Percentiles rank a stretch among this genome's conserved stretches.
Conservation (phyloP, 768 basidiomycete genomes). For the Punctularia strigosozonata region DNA sequence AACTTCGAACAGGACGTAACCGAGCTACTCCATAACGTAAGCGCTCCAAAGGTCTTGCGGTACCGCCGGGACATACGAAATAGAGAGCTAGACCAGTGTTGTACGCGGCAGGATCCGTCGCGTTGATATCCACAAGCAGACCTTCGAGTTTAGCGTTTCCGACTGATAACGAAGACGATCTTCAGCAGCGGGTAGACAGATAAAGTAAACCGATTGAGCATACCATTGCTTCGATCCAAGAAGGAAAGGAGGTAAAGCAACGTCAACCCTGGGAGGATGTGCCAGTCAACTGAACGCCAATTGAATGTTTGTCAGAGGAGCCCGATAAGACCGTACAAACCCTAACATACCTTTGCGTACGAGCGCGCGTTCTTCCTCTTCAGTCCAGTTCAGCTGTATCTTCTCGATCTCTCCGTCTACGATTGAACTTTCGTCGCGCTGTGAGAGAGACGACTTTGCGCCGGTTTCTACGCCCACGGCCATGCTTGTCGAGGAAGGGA, state of each 20-base stretch:
- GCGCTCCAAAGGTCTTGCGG: too few species aligned
- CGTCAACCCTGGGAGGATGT: conserved; percentile 19
- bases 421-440: neutral
- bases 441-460: conserved; percentile 83
- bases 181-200: neutral
- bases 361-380: too few species aligned
- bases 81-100: conserved; percentile 48
- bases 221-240: conserved; percentile 23
- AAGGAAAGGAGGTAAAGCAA: conserved; percentile 29
- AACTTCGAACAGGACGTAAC: conserved; percentile 49
- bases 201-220: neutral
- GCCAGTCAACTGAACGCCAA: too few species aligned
- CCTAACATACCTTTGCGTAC: neutral
- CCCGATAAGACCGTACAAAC: neutral
- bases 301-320: neutral
- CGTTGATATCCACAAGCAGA: conserved; percentile 38
- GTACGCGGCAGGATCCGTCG: conserved; percentile 38
- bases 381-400: too few species aligned
- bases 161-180: too few species aligned
- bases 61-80: too few species aligned
- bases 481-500: too few species aligned
- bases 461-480: too few species aligned
- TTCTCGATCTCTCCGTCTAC: too few species aligned
- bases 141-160: conserved; percentile 53
- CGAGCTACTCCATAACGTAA: too few species aligned